A percentile compares a stretch with the other conserved stretches of the same genome.
Conservation (phyloP, 2,329 filamentous ascomycete genomes). For the Monosporascus sp. region DNA sequence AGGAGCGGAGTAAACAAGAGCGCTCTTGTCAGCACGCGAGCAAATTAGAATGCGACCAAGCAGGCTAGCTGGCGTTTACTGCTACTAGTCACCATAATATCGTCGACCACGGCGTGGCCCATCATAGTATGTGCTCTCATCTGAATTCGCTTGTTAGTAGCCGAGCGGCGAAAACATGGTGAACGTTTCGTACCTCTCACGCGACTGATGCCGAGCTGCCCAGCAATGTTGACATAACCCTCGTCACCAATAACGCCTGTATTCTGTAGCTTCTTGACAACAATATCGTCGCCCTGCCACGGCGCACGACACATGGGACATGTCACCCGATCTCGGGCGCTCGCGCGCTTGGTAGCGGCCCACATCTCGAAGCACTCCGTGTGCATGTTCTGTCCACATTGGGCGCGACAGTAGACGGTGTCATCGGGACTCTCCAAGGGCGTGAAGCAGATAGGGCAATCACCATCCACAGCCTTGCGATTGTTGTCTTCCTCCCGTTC, state of each 20-base stretch:
- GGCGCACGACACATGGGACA: slow-evolving; percentile 57
- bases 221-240: slow-evolving; percentile 58
- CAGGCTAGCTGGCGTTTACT: neutral
- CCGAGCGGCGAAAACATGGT: neutral
- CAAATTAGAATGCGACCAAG: too few species aligned
- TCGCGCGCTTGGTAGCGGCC: slow-evolving; percentile 41
- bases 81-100: slow-evolving; percentile 3
- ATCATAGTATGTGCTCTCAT: slow-evolving; percentile 22
- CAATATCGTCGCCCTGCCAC: slow-evolving; percentile 46
- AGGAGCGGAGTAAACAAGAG: too few species aligned
- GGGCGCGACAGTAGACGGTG: slow-evolving; percentile 46
- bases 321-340: slow-evolving; percentile 35
- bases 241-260: slow-evolving; percentile 37
- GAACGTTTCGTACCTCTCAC: slow-evolving; percentile 37
- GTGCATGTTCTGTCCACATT: slow-evolving; percentile 53
- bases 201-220: slow-evolving; percentile 52
- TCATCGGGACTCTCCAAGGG: slow-evolving; percentile 34
- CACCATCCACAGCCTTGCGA: slow-evolving; percentile 46
- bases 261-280: slow-evolving; percentile 39
- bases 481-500: slow-evolving; percentile 25
- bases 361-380: slow-evolving; percentile 49
- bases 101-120: slow-evolving; percentile 4
- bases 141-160: slow-evolving; percentile 10
- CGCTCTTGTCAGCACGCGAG: too few species aligned
- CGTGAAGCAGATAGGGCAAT: slow-evolving; percentile 54